Evolutionary conservation across 495 filamentous ascomycete species (phyloP), one percentile per base, ranked within the genome.

Genomic region (Penicillium antarcticum): DNA sequence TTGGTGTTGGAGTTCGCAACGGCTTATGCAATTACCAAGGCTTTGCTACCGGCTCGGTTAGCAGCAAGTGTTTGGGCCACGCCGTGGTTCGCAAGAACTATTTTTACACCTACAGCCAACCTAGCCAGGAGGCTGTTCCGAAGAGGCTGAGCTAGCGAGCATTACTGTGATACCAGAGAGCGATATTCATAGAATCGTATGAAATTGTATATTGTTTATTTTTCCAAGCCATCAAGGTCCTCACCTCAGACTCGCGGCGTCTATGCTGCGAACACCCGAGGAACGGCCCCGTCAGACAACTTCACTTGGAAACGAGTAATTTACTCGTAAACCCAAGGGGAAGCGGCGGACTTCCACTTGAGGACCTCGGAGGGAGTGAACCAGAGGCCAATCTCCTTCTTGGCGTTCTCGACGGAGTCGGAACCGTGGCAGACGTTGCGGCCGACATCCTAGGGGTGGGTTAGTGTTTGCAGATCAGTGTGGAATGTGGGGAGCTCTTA

Each of bases 391-490:
- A 98, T 98, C 82, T 98, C 94, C 88, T 97, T 97, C 87, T 97
- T 84, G 74, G 94, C 94, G 78, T 79, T 94, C 83, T 97, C 94
- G 75, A 97, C 92, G 75, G 80, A 83, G 84, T 98, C 94, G 75
- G 91, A 96, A 69, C 94, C 94, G 83, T 98, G 94, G 86, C 94
- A 97, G 76, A 98, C 89, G 82, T 98, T 98, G 70, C 94, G 91
- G 77, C 94, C 94, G 65, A 94, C 88, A 66, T 92, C 89, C 83
- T 86, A 54, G 6, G 11, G n/a, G 38, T 47, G 16, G 2, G 41
- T 55, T 3, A 62, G 49, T 29, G 38, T 45, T 16, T 18, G 31
- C 9, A 11, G 16, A 21, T 13, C 12, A n/a, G 2, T 7, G 2
- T 24, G 16, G 37, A 49, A 12, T 12, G 29, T 24, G 19, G 11